Evolutionary conservation across 2,329 filamentous ascomycete genomes (phyloP).

Genomic region (Penicillium sp.): DNA sequence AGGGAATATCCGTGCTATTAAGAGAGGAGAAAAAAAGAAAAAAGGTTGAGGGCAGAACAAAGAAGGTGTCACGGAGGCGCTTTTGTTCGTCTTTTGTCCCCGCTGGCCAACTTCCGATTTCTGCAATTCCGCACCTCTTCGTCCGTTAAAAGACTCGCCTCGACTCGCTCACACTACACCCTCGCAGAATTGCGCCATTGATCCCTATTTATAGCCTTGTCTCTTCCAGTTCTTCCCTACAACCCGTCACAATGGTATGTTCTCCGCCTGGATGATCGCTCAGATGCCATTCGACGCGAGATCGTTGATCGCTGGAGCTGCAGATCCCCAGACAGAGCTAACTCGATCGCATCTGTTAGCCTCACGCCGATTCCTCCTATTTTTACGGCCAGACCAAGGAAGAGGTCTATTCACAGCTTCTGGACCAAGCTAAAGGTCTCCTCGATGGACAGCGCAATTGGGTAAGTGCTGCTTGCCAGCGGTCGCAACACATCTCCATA

Average conservation of each 20-base stretch:
- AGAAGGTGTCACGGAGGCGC: not conserved
- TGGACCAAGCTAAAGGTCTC: slow-evolving; percentile 47
- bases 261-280: not conserved
- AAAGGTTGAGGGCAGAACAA: not conserved
- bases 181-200: slow-evolving; percentile 4
- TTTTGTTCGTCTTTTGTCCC: not conserved
- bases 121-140: slow-evolving; percentile 9
- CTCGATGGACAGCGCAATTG: slow-evolving; percentile 54
- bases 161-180: not conserved
- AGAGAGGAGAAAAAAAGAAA: not conserved
- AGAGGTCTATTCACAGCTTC: slow-evolving; percentile 51
- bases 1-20: not conserved
- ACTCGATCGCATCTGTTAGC: slow-evolving; percentile 37
- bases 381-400: slow-evolving; percentile 50
- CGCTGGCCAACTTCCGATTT: slow-evolving; percentile 6
- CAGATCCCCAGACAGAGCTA: slow-evolving; percentile 13
- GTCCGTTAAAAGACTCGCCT: not conserved
- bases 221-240: not conserved
- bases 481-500: not conserved
- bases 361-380: slow-evolving; percentile 56
- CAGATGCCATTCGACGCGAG: not conserved
- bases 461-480: slow-evolving; percentile 39
- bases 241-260: slow-evolving; percentile 11
- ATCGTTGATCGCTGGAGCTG: slow-evolving; percentile 6
- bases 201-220: not conserved